Base-by-base conservation (phyloP, 805 yeast species). In the Dipodascopsis tothii region DNA sequence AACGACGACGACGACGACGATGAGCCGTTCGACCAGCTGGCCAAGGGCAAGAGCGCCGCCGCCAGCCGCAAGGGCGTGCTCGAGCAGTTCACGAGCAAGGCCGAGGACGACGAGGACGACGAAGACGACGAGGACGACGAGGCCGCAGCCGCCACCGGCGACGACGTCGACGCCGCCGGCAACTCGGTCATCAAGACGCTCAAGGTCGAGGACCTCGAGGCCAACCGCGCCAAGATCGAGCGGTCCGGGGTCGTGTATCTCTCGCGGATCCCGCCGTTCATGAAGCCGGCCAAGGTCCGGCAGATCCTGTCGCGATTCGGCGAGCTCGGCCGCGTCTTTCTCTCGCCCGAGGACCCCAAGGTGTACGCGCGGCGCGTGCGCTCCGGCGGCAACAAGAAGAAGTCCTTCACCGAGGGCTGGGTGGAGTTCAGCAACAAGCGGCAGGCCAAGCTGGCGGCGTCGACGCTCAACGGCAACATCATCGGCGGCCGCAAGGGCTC, bases 181-280 rank as follows among this genome's bases (percentile, higher is more conserved):
- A 50, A 4, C 35, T 48, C 21, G 17, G 45, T 37, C 14, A 32
- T 45, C 6, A 39, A 39, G 20, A 43, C 32, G 21, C 22, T 52
- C 11, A 39, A 63, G 5, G 50, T 56, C 33, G 67, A 65, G 34
- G 58, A 70, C 55, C 46, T 58, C 39, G 58, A 61, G 37, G 56
- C 64, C 46, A 51, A 62, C 20, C 64, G 64, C 22, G 66, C 66
- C 37, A 72, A 75, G 52, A 65, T 80, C 33, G 77, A 80, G 44
- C 79, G 75, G 55, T 80, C 95, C 0, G 98, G 98, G 3, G 96
- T 92, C 1, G 81, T 94, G n/a, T 92, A 92, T 56, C 63, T 92
- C 2, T 87, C 96, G 0, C 75, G 81, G 39, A 75, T 92, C 6
- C 98, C 98, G 0, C 98, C 98, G 21, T 92, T 83, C 60, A 92